Evolutionary conservation across 2,329 filamentous ascomycete species (phyloP), one percentile per base, ranked within the genome.

Genomic region (Trichoderma simmonsii): DNA sequence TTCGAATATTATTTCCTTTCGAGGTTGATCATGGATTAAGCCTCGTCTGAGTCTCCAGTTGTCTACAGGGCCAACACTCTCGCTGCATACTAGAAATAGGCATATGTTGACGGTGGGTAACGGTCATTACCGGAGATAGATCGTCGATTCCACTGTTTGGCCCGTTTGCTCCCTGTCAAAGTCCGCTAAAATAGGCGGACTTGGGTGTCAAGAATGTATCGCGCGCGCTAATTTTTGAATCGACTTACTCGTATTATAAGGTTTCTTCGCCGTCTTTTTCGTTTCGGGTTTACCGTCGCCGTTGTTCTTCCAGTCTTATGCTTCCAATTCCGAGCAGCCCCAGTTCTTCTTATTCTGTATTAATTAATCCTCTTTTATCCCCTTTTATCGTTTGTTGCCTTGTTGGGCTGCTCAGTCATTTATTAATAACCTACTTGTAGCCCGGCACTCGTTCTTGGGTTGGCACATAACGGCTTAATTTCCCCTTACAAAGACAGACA

Each of bases 71-170:
- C 30, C 7, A 6, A 7, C 8, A 8, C 18, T 18, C 12, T 34
- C 30, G 5, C 24, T 18, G 1, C 9, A 54, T 12, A 15, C 21
- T 9, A 21, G 32, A 28, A 18, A 57, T n/a, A 34, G 30, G 32
- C 48, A 34, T 54, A 57, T 28, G 18, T 60, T 39, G 32, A 39
- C n/a, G 32, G 15, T 28, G 48, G 14, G 6, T 21, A 36, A 32
- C 54, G 54, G 65, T 18, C 34, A 39, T 60, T 59, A 59, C 26
- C 65, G 65, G 65, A 68, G 65, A 68, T 68, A 60, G 65, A 43
- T 43, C 18, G 24, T 48, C 34, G 24, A 30, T 18, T 7, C n/a
- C 11, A 21, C 26, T 30, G 28, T 6, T 36, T n/a, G 34, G 43
- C 26, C 32, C 21, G 24, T 39, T 26, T 18, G 26, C 39, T 36